A percentile compares a stretch with the other conserved stretches of the same genome.
phyloP scores from a whole-genome alignment of 2,329 filamentous ascomycete species.

The Rhynchosporium agropyri region DNA sequence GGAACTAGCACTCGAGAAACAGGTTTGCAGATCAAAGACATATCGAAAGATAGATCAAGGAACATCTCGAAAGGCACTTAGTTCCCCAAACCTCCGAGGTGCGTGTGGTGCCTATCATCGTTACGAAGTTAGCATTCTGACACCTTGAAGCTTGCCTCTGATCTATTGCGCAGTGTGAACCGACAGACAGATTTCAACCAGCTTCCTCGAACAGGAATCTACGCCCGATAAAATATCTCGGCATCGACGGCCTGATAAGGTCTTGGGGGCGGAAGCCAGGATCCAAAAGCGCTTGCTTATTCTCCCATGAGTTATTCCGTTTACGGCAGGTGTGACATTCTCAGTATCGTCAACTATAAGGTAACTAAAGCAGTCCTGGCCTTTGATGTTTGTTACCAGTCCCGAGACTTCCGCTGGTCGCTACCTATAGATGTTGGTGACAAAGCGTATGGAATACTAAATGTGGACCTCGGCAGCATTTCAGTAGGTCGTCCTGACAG shows the following conservation, averaged over 20 bases:
- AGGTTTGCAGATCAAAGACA: too few species aligned
- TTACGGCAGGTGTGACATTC: neutral
- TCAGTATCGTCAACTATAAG: neutral
- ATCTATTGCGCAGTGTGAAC: neutral
- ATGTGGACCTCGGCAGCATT: neutral
- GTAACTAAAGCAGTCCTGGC: neutral
- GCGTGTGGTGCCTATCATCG: neutral
- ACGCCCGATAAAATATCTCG: neutral
- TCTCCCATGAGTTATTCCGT: neutral
- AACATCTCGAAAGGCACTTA: neutral
- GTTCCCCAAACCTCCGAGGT: neutral
- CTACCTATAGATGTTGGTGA: neutral
- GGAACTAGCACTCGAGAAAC: too few species aligned
- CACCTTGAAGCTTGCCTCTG: too few species aligned
- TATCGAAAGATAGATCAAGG: too few species aligned
- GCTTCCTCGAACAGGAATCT: neutral
- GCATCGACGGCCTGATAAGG: neutral
- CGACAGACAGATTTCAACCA: neutral
- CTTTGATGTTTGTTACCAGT: neutral
- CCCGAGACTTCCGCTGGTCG: conserved; percentile 1
- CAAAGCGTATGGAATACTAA: neutral
- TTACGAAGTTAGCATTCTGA: too few species aligned
- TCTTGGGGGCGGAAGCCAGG: neutral
- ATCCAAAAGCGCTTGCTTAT: neutral
- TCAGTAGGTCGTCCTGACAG: neutral